Evolutionary conservation across 192 early-diverging fungal species (phyloP).

Genomic region (Lobosporangium transversale): DNA sequence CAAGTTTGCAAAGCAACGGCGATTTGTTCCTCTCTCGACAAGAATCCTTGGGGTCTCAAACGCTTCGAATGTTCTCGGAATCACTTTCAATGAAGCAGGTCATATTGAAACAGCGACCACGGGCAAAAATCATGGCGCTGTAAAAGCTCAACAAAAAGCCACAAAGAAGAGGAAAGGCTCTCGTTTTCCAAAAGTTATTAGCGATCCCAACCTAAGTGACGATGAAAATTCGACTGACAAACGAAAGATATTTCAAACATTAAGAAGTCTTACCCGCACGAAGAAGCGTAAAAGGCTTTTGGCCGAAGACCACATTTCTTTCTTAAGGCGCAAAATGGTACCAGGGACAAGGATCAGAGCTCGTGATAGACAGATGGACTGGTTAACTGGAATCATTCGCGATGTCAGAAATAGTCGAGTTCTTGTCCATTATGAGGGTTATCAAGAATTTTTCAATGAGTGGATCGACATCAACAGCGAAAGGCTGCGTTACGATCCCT

Average conservation of each 20-base stretch:
- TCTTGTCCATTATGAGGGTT: constrained; percentile 68
- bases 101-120: constrained; percentile 29
- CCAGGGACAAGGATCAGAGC: constrained; percentile 59
- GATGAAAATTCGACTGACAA: too few species aligned
- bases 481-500: constrained; percentile 44
- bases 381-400: constrained; percentile 65
- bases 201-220: constrained; percentile 3
- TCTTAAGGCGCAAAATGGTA: constrained; percentile 35
- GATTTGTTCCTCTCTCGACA: constrained; percentile 3
- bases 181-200: not conserved
- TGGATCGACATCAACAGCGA: constrained; percentile 79
- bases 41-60: constrained; percentile 13
- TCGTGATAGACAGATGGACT: constrained; percentile 68
- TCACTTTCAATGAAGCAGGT: constrained; percentile 45
- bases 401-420: constrained; percentile 68
- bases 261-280: constrained; percentile 26
- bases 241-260: constrained; percentile 20
- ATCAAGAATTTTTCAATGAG: constrained; percentile 63
- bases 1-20: constrained; percentile 10
- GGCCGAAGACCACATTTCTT: constrained; percentile 24
- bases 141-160: constrained; percentile 4
- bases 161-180: constrained; percentile 10
- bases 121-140: not conserved
- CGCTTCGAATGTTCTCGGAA: not conserved
- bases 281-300: constrained; percentile 16